phyloP scores from a whole-genome alignment of 345 rosid genomes.

The Pseudoturritis turrita region DNA sequence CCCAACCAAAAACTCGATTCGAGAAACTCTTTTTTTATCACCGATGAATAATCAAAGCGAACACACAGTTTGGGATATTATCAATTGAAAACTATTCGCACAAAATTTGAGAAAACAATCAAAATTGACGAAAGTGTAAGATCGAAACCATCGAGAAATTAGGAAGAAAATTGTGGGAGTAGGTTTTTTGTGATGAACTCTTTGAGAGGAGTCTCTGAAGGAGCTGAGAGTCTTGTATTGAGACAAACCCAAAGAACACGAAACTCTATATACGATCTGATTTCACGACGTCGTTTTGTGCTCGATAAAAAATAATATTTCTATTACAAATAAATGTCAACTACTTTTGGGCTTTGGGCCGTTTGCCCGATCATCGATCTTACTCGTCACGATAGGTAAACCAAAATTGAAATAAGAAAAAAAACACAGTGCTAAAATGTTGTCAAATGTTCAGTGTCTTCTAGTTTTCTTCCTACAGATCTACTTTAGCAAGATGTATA shows the following conservation, averaged over 20 bases:
- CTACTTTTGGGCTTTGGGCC: background rate
- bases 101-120: background rate
- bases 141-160: background rate
- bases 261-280: background rate
- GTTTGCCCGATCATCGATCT: background rate
- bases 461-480: background rate
- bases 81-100: background rate
- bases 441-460: background rate
- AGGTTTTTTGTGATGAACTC: slow-evolving; percentile 5
- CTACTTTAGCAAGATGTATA: too few relatives aligned
- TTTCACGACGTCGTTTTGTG: background rate
- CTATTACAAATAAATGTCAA: too few relatives aligned
- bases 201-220: background rate
- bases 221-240: background rate
- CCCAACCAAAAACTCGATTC: background rate
- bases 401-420: too few relatives aligned
- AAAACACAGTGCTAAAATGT: too few relatives aligned
- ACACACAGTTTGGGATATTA: background rate
- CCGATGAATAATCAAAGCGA: background rate
- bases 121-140: background rate
- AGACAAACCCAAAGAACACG: background rate
- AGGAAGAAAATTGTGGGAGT: slow-evolving; percentile 8
- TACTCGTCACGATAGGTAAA: too few relatives aligned
- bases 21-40: background rate
- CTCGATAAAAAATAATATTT: too few relatives aligned